Base-by-base conservation (phyloP, 768 basidiomycete genomes). In the Phallus indusiatus region DNA sequence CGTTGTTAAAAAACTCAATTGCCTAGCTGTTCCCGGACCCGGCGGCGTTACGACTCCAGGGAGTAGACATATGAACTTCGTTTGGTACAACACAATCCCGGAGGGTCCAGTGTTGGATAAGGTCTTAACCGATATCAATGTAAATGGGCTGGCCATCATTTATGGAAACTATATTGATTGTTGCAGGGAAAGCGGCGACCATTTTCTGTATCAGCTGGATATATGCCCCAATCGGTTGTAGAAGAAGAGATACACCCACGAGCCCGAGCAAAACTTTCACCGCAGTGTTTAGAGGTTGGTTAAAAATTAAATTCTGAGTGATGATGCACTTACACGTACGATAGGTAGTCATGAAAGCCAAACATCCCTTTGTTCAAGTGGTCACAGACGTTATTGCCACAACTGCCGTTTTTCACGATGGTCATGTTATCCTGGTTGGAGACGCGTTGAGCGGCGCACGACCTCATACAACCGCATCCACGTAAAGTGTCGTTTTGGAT, bases 401-500 rank as follows among this genome's bases (percentile, higher is more conserved):
- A 10, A 2, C 49, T 34, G 57, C 57, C 16, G 57, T 59, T 17
- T 59, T 59, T 34, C 57, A 59, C n/a, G 57, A 59, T 22, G 57
- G 57, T 8, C 57, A 59, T 21, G 57, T 59, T 18, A n/a, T 59
- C 33, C 57, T 59, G 33, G 34, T 59, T 8, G 57, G 57, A 10
- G 57, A 59, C 52, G 57, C 57, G 17, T 51, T 59, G 3, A 59
- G 57, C 33, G 57, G 57, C 12, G 57, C 57, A 52, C 33, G 57
- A 53, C 57, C 57, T n/a, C 57, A 59, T 35, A 59, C 57, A 20
- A 59, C 57, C 8, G 57, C 57, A 18, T 59, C 57, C 18, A 59
- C 57, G 57, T 53, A 28, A 59, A 35, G 36, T 5, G 24, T 22
- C 34, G 36, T 22, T 16, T 20, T 16, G 28, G 28, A 28, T 28